Conservation (phyloP, 2,329 filamentous ascomycete species). For the Phyllachora maydis region DNA sequence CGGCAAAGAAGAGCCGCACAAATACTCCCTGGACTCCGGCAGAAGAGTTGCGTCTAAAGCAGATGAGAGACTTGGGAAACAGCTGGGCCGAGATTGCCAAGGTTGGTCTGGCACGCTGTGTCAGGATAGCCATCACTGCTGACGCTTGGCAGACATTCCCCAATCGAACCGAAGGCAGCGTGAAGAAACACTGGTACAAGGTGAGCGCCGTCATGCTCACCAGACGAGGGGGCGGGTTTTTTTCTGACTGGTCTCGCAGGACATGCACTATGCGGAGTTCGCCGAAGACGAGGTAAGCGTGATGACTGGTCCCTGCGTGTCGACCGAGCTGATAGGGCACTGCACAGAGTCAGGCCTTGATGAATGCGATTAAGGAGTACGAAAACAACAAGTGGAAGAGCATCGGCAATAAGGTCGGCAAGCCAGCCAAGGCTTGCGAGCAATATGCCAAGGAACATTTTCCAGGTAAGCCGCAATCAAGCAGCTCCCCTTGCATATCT, state of each 20-base stretch:
- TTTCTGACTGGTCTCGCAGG: no score
- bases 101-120: conserved; percentile 25
- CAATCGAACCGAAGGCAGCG: conserved; percentile 81
- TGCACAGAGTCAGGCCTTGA: conserved; percentile 49
- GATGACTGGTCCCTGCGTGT: background rate
- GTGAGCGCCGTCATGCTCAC: conserved; percentile 20
- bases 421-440: conserved; percentile 68
- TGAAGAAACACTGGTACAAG: conserved; percentile 99
- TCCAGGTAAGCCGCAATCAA: no score
- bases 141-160: conserved; percentile 53
- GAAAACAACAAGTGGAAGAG: conserved; percentile 98
- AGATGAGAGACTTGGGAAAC: conserved; percentile 80
- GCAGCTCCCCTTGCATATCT: background rate
- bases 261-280: conserved; percentile 99
- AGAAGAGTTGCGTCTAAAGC: conserved; percentile 81
- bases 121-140: no score
- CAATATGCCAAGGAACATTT: conserved; percentile 97
- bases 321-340: background rate
- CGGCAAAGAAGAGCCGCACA: conserved; percentile 83
- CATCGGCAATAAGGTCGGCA: conserved; percentile 90
- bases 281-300: conserved; percentile 76
- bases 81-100: conserved; percentile 98
- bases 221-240: no score
- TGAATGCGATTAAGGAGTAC: conserved; percentile 95
- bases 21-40: conserved; percentile 96